Percentiles rank a stretch among this genome's conserved stretches.
phyloP scores from a whole-genome alignment of 345 rosid genomes.

The Eutrema heterophyllum region DNA sequence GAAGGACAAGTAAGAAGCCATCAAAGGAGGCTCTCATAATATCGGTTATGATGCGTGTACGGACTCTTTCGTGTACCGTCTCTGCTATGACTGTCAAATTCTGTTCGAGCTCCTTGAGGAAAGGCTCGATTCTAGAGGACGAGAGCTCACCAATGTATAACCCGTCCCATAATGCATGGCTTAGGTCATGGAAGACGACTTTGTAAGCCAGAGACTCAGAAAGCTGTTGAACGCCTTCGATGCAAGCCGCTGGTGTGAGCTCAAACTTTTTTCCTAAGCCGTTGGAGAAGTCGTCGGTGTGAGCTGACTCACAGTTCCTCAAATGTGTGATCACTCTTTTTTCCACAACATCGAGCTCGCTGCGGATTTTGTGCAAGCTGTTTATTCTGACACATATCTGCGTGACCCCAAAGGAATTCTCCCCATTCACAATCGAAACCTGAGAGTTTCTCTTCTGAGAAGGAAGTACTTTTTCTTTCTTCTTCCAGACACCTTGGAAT shows the following conservation, averaged over 20 bases:
- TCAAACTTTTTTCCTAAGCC: constrained; percentile 83
- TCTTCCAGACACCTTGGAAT: constrained; percentile 90
- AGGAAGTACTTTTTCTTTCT: constrained; percentile 75
- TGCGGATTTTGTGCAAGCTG: constrained; percentile 68
- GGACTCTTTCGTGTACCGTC: constrained; percentile 72
- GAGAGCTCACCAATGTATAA: constrained; percentile 77
- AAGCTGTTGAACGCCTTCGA: constrained; percentile 85
- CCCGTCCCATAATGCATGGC: constrained; percentile 84
- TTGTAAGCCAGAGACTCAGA: constrained; percentile 82
- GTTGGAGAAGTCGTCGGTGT: constrained; percentile 74
- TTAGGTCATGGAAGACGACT: constrained; percentile 75
- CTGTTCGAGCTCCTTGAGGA: constrained; percentile 72
- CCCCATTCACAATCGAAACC: constrained; percentile 60
- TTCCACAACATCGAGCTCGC: constrained; percentile 73
- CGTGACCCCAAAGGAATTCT: constrained; percentile 54
- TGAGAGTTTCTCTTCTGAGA: constrained; percentile 75
- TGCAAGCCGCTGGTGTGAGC: constrained; percentile 73
- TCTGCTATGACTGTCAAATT: constrained; percentile 59
- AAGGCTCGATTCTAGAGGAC: constrained; percentile 66
- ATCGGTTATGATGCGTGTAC: constrained; percentile 70
- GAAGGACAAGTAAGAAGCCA: constrained; percentile 84
- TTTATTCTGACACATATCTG: constrained; percentile 80
- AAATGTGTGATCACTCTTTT: constrained; percentile 84
- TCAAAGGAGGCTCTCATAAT: constrained; percentile 88
- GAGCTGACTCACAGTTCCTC: constrained; percentile 91